A percentile compares a stretch with the other conserved stretches of the same genome.
Conservation (phyloP, 148 eudicot species). For the Persicaria maculosa region DNA sequence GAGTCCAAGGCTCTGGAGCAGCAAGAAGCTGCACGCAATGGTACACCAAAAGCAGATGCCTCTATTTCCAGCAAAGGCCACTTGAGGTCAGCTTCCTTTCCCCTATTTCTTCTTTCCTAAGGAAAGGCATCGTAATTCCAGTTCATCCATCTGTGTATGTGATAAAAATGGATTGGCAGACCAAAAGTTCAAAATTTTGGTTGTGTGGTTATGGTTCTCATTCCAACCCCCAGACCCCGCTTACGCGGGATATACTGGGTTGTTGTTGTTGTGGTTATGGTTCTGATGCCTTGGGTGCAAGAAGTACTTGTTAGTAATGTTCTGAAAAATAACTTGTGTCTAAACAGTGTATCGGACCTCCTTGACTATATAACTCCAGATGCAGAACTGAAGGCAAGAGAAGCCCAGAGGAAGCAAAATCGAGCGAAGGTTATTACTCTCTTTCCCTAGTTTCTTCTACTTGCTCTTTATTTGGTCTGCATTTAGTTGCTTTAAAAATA, state of each 20-base stretch:
- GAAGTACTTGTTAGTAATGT: background rate
- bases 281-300: background rate
- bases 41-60: conserved; percentile 93
- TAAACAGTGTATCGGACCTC: conserved; percentile 83
- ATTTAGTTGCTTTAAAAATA: background rate
- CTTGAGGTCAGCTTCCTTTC: conserved; percentile 40
- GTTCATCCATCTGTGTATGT: background rate
- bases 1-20: conserved; percentile 96
- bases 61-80: conserved; percentile 98
- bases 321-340: background rate
- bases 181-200: background rate
- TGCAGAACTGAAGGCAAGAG: conserved; percentile 78
- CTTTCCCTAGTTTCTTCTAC: conserved; percentile 13
- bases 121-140: background rate
- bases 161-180: background rate
- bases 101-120: background rate
- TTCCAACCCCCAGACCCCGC: too few species aligned
- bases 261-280: background rate
- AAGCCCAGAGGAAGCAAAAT: conserved; percentile 88
- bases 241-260: too few species aligned
- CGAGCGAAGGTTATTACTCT: conserved; percentile 64
- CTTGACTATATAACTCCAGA: conserved; percentile 92
- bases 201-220: background rate
- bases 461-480: background rate
- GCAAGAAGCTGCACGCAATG: conserved; percentile 96